Base-by-base conservation (phyloP, 1,284 basidiomycete genomes). In the Earliella scabrosa region DNA sequence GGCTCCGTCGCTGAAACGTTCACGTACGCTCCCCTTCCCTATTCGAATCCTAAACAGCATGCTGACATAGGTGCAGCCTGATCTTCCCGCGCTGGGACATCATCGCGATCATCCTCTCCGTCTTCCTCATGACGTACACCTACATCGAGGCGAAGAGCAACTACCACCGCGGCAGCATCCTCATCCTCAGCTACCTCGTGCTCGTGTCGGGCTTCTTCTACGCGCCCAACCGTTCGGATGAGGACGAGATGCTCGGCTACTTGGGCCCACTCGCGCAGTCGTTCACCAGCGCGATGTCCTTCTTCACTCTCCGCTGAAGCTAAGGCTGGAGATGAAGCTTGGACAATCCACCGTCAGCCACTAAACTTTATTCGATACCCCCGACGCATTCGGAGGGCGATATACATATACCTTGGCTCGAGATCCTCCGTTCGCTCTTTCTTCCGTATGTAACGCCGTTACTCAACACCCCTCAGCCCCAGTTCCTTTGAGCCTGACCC, bases 1-100 rank as follows among this genome's bases (percentile, higher is more conserved):
- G 93, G 93, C 6, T 88, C 88, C 66, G 82, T 88, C 50, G 85
- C 92, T 21, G 85, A 90, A 64, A 93, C 93, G 1, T 98, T 98
- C 77, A 95, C 93, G 93, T 96, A 70, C 49, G 85, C 77, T 13
- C n/a, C 20, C 29, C 13, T 18, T 23, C 16, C 36, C 44, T 20
- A 16, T 40, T n/a, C 39, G 36, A 7, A 7, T 39, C 54, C 61
- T 38, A 62, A 2, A 21, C 23, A 13, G 16, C 18, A 8, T 46
- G 45, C 48, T 63, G 36, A 56, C 23, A 57, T 35, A 10, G 16
- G 43, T 20, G 14, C 66, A 97, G 95, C 20, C 83, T 99, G 54
- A 96, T 99, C 63, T 98, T 99, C 84, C 97, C 97, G 1, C 86
- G 95, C 66, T 99, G 97, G 97, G 97, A 99, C 71, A 94, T 97